Evolutionary conservation across 1,139 yeast genomes (phyloP), one percentile per base, ranked within the genome.

Genomic region (Starmera stellimalicola): DNA sequence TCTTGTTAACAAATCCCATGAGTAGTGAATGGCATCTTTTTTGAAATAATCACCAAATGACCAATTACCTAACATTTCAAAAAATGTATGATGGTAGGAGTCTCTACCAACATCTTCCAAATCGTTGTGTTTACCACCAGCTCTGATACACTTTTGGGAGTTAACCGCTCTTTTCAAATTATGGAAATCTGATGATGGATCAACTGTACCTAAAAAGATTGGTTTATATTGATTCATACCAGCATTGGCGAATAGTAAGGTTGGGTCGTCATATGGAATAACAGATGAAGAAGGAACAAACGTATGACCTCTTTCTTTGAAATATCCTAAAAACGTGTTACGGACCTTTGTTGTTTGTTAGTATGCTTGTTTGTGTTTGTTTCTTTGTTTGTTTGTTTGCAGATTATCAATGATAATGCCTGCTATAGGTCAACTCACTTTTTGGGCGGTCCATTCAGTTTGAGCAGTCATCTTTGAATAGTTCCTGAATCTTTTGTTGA

Each of bases 31-130:
- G 36, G 97, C 97, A 54, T 87, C 98, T 51, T 79, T 73, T 62
- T 91, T 91, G 74, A 91, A 91, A 58, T 91, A 91, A 61, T 91
- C 98, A 47, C 99, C 99, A 60, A 91, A 91, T 6, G 98, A 91
- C 99, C 99, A 91, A 68, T 91, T 91, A 48, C 99, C 99, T 63
- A 91, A 73, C 99, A 91, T 91, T 65, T 91, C 99, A 50, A 91
- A 91, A 55, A 93, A 91, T 10, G 99, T 91, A 60, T 91, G 99
- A 59, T 91, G 99, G 56, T 91, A 91, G 37, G 94, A 83, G 59
- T 91, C 99, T 55, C 83, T 77, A 42, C 99, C 99, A 31, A 91
- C 99, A 60, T 91, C 99, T 57, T 91, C 99, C 54, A 91, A 73
- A 64, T 91, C 99, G 55, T 91, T 91, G 61, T 91, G 99, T 62